Evolutionary conservation across 495 filamentous ascomycete species (phyloP), one percentile per base, ranked within the genome.

Genomic region (Xylaria nigripes): DNA sequence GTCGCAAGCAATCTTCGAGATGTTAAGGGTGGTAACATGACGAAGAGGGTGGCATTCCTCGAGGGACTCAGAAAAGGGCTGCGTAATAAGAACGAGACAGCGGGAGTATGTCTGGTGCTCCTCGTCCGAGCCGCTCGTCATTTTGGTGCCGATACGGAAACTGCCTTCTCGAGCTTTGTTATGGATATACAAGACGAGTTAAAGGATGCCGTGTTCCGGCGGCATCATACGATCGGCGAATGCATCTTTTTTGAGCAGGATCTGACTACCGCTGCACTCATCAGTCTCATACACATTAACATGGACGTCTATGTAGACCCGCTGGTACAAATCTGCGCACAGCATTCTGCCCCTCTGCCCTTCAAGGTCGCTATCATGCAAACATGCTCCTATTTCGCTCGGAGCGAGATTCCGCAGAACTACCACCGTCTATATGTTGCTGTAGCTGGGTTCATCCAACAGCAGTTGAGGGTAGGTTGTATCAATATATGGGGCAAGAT

Each of bases 111-210:
- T 54, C 68, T 85, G 13, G 76, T 82, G 22, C 71, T 72, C 30
- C 68, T 85, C 47, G 75, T 83, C 24, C 73, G 80, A 6, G 80
- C 74, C 9, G 81, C 82, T 4, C 71, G 78, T 23, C 77, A 84
- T 59, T 84, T 85, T 50, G 68, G 75, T 22, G 69, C 75, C 8
- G 79, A 84, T 38, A 77, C 73, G 50, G 82, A 85, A 51, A 75
- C 75, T 21, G 81, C 81, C 0, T 69, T 85, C 51, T 65, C 83
- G 51, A 81, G 79, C 59, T 85, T 82, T 60, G 82, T 81, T 10
- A 71, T 83, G 61, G 82, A 85, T 59, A 75, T 85, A 18, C 82
- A 83, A 60, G 80, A 84, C 54, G 82, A 85, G 64, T 71, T 85
- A 9, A 68, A 73, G 22, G 82, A 84, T 47, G 81, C 80, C 41